Percentiles rank a stretch among this genome's conserved stretches.
These are phyloP conservation scores for Agaricus subrufescens DNA, from an alignment of 768 basidiomycete species.

Conservation along the genomic window DNA sequence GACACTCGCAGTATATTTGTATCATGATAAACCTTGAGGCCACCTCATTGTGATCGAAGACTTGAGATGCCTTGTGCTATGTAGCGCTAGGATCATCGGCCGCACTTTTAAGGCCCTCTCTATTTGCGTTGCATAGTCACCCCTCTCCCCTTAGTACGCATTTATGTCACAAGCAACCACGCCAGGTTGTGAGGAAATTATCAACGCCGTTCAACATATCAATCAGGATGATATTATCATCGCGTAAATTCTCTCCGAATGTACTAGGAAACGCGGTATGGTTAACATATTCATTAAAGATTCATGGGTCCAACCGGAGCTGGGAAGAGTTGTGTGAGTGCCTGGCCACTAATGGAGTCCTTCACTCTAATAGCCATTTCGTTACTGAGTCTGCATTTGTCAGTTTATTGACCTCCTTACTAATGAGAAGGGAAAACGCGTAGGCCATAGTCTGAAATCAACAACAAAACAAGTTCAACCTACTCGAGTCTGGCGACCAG, in stretches of 20 bases:
- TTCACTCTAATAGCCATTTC: not conserved
- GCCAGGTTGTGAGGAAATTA: no score
- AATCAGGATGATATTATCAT: constrained; percentile 20
- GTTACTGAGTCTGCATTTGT: not conserved
- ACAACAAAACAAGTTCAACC: not conserved
- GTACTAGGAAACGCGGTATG: not conserved
- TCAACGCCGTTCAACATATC: no score
- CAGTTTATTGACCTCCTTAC: not conserved
- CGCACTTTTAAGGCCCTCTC: no score
- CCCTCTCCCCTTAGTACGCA: no score
- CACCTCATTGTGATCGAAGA: no score
- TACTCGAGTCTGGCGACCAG: not conserved
- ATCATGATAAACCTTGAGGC: no score
- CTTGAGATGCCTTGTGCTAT: no score
- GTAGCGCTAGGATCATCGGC: no score
- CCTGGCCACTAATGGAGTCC: not conserved
- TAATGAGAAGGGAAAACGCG: not conserved
- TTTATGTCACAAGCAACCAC: no score
- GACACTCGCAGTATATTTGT: no score
- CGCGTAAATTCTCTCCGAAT: constrained; percentile 13
- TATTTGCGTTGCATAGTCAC: no score
- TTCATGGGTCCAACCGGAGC: not conserved
- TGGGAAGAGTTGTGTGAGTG: not conserved
- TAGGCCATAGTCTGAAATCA: not conserved
- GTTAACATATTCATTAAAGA: not conserved